phyloP scores from a whole-genome alignment of 2,329 filamentous ascomycete genomes.

The Colletotrichum gigasporum region DNA sequence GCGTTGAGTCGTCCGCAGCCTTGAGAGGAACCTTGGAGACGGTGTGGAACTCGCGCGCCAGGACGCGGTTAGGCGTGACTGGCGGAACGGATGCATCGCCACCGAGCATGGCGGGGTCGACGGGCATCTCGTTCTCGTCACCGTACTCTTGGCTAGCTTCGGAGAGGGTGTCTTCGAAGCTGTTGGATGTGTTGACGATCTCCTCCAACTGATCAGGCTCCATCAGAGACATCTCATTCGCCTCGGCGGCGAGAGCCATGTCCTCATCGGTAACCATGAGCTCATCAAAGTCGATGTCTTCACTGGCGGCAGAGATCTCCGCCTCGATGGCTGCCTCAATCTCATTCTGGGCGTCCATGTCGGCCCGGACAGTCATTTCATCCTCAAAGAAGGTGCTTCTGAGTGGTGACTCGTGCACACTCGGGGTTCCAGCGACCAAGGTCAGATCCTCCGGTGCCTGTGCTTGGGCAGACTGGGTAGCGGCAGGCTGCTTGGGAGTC shows the following conservation, averaged over 20 bases:
- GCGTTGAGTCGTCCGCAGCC: slow-evolving; percentile 67
- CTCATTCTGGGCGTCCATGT: slow-evolving; percentile 43
- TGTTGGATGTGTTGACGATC: slow-evolving; percentile 37
- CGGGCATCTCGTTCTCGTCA: slow-evolving; percentile 70
- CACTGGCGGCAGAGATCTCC: slow-evolving; percentile 38
- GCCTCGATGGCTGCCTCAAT: slow-evolving; percentile 47
- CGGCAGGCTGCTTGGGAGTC: slow-evolving; percentile 26
- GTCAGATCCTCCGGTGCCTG: not conserved
- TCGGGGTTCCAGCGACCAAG: slow-evolving; percentile 31
- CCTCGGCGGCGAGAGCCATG: slow-evolving; percentile 65
- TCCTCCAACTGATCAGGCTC: slow-evolving; percentile 53
- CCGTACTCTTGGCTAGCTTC: slow-evolving; percentile 73
- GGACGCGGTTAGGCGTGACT: slow-evolving; percentile 64
- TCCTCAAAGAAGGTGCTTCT: slow-evolving; percentile 69
- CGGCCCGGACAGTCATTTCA: slow-evolving; percentile 59
- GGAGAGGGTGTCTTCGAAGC: slow-evolving; percentile 60
- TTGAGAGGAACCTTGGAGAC: slow-evolving; percentile 82
- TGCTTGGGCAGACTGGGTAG: not conserved
- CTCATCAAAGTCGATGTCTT: slow-evolving; percentile 51
- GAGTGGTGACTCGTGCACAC: slow-evolving; percentile 46
- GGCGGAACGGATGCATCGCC: slow-evolving; percentile 47
- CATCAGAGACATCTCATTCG: slow-evolving; percentile 67
- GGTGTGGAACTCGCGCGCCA: slow-evolving; percentile 72
- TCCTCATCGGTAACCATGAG: slow-evolving; percentile 64
- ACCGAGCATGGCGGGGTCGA: slow-evolving; percentile 56